These are phyloP conservation scores for Castanea sativa DNA, from an alignment of 306 rosid species.

Conservation along the genomic window DNA sequence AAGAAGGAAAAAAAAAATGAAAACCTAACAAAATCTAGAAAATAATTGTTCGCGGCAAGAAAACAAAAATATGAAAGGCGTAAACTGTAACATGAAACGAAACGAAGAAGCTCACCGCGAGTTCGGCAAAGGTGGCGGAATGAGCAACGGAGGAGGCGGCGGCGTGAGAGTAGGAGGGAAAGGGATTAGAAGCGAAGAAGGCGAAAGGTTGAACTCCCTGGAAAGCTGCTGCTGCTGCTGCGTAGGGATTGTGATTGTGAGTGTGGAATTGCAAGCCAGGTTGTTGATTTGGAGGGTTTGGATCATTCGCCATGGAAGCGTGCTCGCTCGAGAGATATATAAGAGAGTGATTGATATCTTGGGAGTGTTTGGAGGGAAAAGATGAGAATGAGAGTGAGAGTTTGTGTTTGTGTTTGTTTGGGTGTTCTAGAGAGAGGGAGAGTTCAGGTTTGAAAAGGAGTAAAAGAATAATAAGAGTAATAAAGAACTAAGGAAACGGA, in stretches of 20 bases:
- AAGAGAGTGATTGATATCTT: neutral
- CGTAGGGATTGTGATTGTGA: neutral
- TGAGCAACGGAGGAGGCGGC: neutral
- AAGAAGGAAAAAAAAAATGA: too few relatives aligned
- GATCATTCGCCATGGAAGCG: constrained; percentile 30
- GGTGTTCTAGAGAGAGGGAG: too few relatives aligned
- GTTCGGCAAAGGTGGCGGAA: neutral
- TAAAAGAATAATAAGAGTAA: too few relatives aligned
- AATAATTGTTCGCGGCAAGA: too few relatives aligned
- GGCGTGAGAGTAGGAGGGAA: neutral
- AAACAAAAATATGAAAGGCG: too few relatives aligned
- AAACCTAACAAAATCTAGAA: too few relatives aligned
- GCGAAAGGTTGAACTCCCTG: neutral
- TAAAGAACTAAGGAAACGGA: too few relatives aligned
- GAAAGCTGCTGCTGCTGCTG: neutral
- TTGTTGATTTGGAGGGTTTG: constrained; percentile 22
- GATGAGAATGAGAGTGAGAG: too few relatives aligned
- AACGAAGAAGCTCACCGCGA: neutral
- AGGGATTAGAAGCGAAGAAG: neutral
- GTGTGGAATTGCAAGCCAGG: constrained; percentile 26
- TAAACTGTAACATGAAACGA: too few relatives aligned
- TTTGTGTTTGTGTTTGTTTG: too few relatives aligned
- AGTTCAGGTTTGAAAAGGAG: too few relatives aligned
- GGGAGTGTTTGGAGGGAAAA: neutral
- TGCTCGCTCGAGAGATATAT: constrained; percentile 16